Percentiles rank a stretch among this genome's conserved stretches.
These are phyloP conservation scores for Alternaria infectoria DNA, from an alignment of 2,329 filamentous ascomycete species.

Conservation along the genomic window DNA sequence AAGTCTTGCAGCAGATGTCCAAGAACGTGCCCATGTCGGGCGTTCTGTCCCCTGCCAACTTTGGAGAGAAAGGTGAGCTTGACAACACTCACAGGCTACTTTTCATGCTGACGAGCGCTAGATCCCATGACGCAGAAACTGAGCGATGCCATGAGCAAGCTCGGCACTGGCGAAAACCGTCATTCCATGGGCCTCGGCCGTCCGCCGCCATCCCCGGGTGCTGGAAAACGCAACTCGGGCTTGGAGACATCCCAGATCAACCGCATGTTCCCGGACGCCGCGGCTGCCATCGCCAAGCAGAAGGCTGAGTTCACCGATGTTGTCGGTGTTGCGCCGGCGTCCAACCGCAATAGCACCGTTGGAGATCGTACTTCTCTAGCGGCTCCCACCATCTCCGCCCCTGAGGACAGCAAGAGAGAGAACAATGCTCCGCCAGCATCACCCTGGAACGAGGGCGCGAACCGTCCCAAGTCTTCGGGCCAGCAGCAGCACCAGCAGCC, in stretches of 20 bases:
- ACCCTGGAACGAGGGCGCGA: constrained; percentile 73
- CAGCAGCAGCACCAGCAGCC: constrained; percentile 61
- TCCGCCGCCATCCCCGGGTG: constrained; percentile 73
- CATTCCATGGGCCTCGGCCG: constrained; percentile 78
- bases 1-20: constrained; percentile 98
- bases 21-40: constrained; percentile 98
- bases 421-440: constrained; percentile 69
- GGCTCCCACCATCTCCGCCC: constrained; percentile 75
- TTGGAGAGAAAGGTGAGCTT: constrained; percentile 82
- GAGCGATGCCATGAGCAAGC: constrained; percentile 94
- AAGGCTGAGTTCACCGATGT: constrained; percentile 97
- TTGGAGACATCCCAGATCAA: constrained; percentile 93
- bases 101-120: constrained; percentile 50
- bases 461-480: constrained; percentile 77
- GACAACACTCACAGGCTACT: neutral
- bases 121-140: constrained; percentile 97
- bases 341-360: constrained; percentile 88
- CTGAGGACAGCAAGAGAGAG: constrained; percentile 69
- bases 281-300: constrained; percentile 96
- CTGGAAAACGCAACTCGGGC: constrained; percentile 86
- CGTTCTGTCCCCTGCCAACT: constrained; percentile 90
- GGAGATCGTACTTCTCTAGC: constrained; percentile 78
- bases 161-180: constrained; percentile 84
- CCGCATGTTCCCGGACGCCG: constrained; percentile 98
- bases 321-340: constrained; percentile 85